phyloP scores from a whole-genome alignment of 1,284 basidiomycete genomes.

The Cryptococcus sp. region DNA sequence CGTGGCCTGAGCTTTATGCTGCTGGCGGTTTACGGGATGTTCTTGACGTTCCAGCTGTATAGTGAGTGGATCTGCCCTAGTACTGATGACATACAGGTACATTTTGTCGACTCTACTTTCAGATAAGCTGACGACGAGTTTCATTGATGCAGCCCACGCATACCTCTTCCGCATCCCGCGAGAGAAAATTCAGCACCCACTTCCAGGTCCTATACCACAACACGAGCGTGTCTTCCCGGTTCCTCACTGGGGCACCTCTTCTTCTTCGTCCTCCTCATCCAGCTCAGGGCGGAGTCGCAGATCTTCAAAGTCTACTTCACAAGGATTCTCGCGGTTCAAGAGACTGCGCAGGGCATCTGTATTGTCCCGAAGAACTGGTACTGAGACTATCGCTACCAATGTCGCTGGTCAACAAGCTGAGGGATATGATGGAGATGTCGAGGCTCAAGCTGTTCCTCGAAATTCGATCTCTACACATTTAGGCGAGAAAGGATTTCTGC shows the following conservation, averaged over 20 bases:
- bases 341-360: too few species aligned
- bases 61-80: constrained; percentile 42
- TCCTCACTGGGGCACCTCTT: constrained; percentile 50
- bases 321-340: too few species aligned
- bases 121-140: neutral
- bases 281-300: constrained; percentile 7
- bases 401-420: too few species aligned
- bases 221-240: constrained; percentile 46
- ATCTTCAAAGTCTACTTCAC: too few species aligned
- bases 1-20: constrained; percentile 61
- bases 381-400: too few species aligned
- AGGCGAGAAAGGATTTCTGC: too few species aligned
- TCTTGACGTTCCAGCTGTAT: constrained; percentile 57
- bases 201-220: constrained; percentile 43
- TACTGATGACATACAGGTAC: neutral
- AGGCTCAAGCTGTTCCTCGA: too few species aligned
- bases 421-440: too few species aligned
- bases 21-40: constrained; percentile 59
- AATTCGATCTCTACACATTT: too few species aligned
- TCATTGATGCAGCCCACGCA: constrained; percentile 52
- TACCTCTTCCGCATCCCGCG: constrained; percentile 58
- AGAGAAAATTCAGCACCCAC: constrained; percentile 25
- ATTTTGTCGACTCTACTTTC: neutral
- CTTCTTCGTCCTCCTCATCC: constrained; percentile 35
- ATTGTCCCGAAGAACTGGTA: too few species aligned